These are phyloP conservation scores for Arabidopsis suecica DNA, from an alignment of 345 rosid species.

Conservation along the genomic window DNA sequence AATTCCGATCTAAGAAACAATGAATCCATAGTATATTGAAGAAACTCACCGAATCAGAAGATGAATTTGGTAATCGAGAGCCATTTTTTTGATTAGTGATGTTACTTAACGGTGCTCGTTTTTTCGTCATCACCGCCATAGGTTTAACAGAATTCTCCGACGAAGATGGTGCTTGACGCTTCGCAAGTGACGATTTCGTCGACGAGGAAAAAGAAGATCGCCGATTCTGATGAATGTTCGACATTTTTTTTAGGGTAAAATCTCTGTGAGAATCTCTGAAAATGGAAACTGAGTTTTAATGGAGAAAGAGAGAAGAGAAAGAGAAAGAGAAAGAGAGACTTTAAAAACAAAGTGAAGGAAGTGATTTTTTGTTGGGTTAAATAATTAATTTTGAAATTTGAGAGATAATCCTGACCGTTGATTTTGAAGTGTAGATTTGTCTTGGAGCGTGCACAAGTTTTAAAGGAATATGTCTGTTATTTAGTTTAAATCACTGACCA, in stretches of 20 bases:
- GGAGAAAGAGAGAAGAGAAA: conserved; percentile 17
- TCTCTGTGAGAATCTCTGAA: conserved; percentile 24
- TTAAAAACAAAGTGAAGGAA: conserved; percentile 12
- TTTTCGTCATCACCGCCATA: conserved; percentile 25
- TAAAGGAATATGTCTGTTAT: conserved; percentile 9
- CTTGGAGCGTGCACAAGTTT: conserved; percentile 38
- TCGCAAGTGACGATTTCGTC: conserved; percentile 42
- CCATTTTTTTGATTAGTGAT: conserved; percentile 66
- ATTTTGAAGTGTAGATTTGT: conserved; percentile 21
- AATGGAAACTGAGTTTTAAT: conserved; percentile 6
- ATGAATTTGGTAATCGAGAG: conserved; percentile 49
- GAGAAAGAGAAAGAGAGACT: not conserved
- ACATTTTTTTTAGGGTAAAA: conserved; percentile 17
- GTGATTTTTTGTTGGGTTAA: conserved; percentile 11
- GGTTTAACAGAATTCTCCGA: conserved; percentile 29
- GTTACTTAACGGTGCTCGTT: conserved; percentile 68
- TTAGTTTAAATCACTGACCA: not conserved
- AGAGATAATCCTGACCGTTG: conserved; percentile 33
- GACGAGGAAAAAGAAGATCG: conserved; percentile 43
- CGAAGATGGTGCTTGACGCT: conserved; percentile 39
- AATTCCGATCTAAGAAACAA: no score
- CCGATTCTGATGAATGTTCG: conserved; percentile 30
- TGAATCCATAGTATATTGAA: not conserved
- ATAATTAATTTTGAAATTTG: conserved; percentile 25
- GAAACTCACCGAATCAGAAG: conserved; percentile 67